Percentiles rank a stretch among this genome's conserved stretches.
Conservation (phyloP, 116 monocot species). For the Papilionanthe hybrid region DNA sequence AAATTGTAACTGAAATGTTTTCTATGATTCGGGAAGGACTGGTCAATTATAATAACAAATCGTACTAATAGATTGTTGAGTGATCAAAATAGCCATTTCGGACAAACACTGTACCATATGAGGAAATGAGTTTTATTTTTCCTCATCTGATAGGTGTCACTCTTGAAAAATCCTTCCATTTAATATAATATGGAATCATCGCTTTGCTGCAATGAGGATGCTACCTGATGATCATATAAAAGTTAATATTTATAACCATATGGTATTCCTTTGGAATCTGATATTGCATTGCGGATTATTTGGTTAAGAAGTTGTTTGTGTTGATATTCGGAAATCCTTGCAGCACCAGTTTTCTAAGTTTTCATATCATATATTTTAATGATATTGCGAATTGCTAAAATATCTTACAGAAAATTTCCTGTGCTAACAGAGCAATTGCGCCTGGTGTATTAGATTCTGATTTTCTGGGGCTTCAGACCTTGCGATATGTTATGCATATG, state of each 20-base stretch:
- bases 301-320: neutral
- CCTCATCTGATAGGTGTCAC: neutral
- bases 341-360: neutral
- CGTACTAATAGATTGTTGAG: neutral
- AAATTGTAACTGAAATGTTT: neutral
- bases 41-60: neutral
- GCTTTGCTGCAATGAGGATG: neutral
- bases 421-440: conserved; percentile 68
- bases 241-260: neutral
- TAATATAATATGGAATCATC: neutral
- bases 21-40: neutral
- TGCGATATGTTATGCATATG: conserved; percentile 95
- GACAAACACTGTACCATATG: neutral
- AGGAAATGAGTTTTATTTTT: neutral
- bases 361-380: neutral
- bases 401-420: conserved; percentile 1
- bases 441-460: conserved; percentile 91
- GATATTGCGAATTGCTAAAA: neutral
- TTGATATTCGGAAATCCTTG: neutral
- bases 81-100: neutral
- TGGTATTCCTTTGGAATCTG: neutral
- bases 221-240: neutral
- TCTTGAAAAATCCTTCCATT: neutral
- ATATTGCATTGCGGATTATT: neutral
- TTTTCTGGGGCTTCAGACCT: conserved; percentile 78